Evolutionary conservation across 495 filamentous ascomycete genomes (phyloP).

Genomic region (Penicillium angulare): DNA sequence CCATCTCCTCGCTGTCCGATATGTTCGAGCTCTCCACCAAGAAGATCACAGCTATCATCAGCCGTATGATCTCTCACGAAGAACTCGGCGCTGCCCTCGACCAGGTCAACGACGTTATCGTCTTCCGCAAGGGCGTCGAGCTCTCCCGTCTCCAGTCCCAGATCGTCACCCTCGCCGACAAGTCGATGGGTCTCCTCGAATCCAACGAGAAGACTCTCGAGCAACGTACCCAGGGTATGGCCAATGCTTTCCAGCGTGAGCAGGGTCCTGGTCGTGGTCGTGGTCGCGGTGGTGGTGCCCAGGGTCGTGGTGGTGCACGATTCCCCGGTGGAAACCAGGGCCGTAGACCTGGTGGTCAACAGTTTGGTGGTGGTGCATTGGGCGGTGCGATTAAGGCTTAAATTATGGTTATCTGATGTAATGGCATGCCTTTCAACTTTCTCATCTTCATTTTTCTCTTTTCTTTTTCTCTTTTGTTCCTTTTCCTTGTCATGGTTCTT

Average conservation of each 20-base stretch:
- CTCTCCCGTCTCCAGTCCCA: slow-evolving; percentile 92
- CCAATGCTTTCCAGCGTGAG: slow-evolving; percentile 90
- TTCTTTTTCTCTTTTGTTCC: slow-evolving; percentile 5
- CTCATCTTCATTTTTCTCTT: slow-evolving; percentile 21
- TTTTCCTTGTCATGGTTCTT: slow-evolving; percentile 13
- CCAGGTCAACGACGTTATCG: slow-evolving; percentile 95
- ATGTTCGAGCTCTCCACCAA: slow-evolving; percentile 94
- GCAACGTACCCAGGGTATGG: slow-evolving; percentile 91
- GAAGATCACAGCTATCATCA: slow-evolving; percentile 92
- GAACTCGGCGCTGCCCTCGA: slow-evolving; percentile 94
- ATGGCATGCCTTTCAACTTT: slow-evolving; percentile 38
- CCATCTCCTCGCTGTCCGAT: slow-evolving; percentile 73
- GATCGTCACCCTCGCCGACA: slow-evolving; percentile 90
- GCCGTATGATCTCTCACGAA: slow-evolving; percentile 99
- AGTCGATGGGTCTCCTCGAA: slow-evolving; percentile 93
- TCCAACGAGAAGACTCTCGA: slow-evolving; percentile 95
- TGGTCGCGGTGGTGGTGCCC: slow-evolving; percentile 59
- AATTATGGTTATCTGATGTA: slow-evolving; percentile 36
- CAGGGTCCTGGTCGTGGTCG: slow-evolving; percentile 72
- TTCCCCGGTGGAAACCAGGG: slow-evolving; percentile 48
- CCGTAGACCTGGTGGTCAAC: slow-evolving; percentile 56
- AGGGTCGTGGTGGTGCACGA: slow-evolving; percentile 64
- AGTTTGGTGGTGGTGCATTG: slow-evolving; percentile 64
- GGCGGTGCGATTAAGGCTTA: slow-evolving; percentile 64
- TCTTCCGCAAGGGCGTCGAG: slow-evolving; percentile 99